Conservation (phyloP, 1,139 yeast genomes). For the Diutina rugosa region DNA sequence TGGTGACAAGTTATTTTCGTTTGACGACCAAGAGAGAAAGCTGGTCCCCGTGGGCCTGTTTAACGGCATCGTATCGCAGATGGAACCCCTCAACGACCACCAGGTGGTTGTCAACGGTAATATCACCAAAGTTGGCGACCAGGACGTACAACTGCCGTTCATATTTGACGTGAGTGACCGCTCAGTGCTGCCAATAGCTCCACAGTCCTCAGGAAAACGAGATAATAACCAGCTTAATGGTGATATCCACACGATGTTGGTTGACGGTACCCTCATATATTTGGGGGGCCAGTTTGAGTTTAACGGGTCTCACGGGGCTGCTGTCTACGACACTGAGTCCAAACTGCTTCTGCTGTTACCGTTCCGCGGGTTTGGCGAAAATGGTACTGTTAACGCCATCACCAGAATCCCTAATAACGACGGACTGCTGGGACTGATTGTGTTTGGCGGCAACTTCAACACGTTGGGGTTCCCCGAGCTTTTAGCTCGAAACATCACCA, state of each 20-base stretch:
- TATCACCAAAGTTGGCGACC: slow-evolving; percentile 19
- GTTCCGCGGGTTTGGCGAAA: slow-evolving; percentile 66
- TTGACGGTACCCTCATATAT: slow-evolving; percentile 40
- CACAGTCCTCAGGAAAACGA: slow-evolving; percentile 8
- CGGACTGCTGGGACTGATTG: slow-evolving; percentile 25
- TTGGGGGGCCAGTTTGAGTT: slow-evolving; percentile 70
- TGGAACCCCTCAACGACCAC: slow-evolving; percentile 15
- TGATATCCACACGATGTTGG: slow-evolving; percentile 34
- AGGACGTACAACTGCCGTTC: slow-evolving; percentile 36
- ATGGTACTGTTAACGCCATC: slow-evolving; percentile 56
- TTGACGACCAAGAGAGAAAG: slow-evolving; percentile 9
- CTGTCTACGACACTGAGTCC: slow-evolving; percentile 46
- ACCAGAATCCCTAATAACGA: slow-evolving; percentile 24
- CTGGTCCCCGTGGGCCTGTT: slow-evolving; percentile 20
- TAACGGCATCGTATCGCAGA: slow-evolving; percentile 16
- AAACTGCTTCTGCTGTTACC: slow-evolving; percentile 36
- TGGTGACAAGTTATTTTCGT: slow-evolving; percentile 18
- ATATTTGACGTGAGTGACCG: slow-evolving; percentile 37
- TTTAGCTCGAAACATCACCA: slow-evolving; percentile 19
- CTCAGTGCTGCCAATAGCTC: slow-evolving; percentile 24
- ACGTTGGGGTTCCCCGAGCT: slow-evolving; percentile 45
- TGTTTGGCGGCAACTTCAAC: slow-evolving; percentile 72
- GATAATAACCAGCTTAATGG: slow-evolving; percentile 30
- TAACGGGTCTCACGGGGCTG: slow-evolving; percentile 46
- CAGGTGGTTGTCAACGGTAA: slow-evolving; percentile 34